Conservation (phyloP, 257 asterid species). For the Solanum pennellii region DNA sequence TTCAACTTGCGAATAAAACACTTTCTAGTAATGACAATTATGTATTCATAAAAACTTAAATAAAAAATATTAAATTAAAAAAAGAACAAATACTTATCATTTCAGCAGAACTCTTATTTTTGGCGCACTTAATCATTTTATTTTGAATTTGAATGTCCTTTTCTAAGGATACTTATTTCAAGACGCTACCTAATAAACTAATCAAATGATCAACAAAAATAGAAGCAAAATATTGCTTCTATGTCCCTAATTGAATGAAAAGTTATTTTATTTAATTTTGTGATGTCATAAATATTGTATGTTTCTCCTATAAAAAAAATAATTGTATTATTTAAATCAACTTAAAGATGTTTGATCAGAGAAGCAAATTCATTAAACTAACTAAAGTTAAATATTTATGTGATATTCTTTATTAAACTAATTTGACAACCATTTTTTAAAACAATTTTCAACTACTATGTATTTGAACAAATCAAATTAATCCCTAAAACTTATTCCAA, state of each 20-base stretch:
- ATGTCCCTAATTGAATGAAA: neutral
- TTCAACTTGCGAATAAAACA: fast-evolving
- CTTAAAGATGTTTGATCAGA: neutral
- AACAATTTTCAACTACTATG: neutral
- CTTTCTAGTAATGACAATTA: too few relatives aligned
- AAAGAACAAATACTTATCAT: too few relatives aligned
- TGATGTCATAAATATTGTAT: neutral
- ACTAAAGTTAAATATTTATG: neutral
- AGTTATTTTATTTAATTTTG: neutral
- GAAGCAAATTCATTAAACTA: neutral
- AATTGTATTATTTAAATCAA: neutral
- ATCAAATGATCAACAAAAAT: neutral
- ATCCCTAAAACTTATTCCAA: neutral
- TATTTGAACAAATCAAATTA: neutral
- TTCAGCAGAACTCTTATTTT: neutral
- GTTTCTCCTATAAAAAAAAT: neutral
- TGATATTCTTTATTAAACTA: neutral
- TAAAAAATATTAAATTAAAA: too few relatives aligned
- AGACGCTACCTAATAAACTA: neutral
- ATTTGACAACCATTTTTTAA: neutral
- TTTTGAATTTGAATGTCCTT: neutral
- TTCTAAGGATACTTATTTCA: neutral
- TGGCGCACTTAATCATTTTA: neutral
- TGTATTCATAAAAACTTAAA: fast-evolving
- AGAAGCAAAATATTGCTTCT: neutral